Percentiles rank a stretch among this genome's conserved stretches.
Conservation (phyloP, 2,329 filamentous ascomycete species). For the Alternaria dauci region DNA sequence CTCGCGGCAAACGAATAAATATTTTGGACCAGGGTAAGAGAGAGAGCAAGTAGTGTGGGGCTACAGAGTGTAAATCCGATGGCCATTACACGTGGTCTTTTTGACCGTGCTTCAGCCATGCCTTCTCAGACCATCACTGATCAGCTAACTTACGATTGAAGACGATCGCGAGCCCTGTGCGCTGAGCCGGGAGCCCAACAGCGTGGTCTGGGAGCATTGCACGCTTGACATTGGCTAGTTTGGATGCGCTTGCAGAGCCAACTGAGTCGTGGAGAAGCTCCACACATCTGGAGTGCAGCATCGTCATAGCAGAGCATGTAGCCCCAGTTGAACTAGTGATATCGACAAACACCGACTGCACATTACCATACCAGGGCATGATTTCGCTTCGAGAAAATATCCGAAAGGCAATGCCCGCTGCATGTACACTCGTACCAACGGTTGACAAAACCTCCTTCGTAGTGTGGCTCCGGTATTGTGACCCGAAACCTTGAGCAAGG, state of each 20-base stretch:
- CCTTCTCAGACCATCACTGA: constrained; percentile 10
- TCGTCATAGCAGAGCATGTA: constrained; percentile 5
- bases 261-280: constrained; percentile 19
- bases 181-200: constrained; percentile 41
- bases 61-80: constrained; percentile 12
- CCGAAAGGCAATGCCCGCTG: constrained; percentile 20
- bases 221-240: constrained; percentile 32
- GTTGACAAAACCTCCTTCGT: constrained; percentile 12
- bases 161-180: constrained; percentile 40
- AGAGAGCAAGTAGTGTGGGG: constrained; percentile 10
- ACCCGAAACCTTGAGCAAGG: constrained; percentile 16
- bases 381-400: constrained; percentile 1
- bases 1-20: constrained; percentile 39
- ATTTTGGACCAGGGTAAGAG: constrained; percentile 4
- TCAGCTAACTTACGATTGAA: constrained; percentile 21
- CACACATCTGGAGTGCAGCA: constrained; percentile 20
- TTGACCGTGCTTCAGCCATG: constrained; percentile 17
- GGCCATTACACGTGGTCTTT: constrained; percentile 26
- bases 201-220: constrained; percentile 40
- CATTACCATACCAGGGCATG: constrained; percentile 6
- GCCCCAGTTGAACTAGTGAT: constrained; percentile 1
- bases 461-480: constrained; percentile 14
- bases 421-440: constrained; percentile 20
- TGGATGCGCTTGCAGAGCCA: constrained; percentile 40
- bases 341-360: neutral